Evolutionary conservation across 2,329 filamentous ascomycete species (phyloP).

Genomic region (Monosporascus sp.): DNA sequence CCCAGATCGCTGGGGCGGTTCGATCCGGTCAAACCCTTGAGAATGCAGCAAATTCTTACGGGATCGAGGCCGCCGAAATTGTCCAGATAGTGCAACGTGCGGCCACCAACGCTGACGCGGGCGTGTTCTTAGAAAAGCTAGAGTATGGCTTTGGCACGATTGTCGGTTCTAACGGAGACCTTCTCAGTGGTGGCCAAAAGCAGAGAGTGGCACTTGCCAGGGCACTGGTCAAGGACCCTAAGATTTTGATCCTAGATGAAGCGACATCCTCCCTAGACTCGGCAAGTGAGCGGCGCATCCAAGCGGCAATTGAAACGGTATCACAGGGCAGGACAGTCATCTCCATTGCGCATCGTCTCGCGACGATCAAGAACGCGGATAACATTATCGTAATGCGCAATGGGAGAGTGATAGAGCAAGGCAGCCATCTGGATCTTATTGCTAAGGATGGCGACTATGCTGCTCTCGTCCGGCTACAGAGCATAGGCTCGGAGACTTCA

Average conservation of each 20-base stretch:
- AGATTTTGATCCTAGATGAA: constrained; percentile 44
- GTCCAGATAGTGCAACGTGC: constrained; percentile 43
- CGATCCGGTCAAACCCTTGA: constrained; percentile 45
- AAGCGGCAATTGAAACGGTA: constrained; percentile 31
- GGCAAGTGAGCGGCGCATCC: constrained; percentile 41
- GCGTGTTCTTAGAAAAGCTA: constrained; percentile 40
- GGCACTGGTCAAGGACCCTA: constrained; percentile 41
- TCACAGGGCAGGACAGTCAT: constrained; percentile 52
- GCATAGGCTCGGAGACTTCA: constrained; percentile 30
- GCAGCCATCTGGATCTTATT: constrained; percentile 56
- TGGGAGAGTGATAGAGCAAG: constrained; percentile 57
- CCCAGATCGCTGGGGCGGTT: constrained; percentile 46
- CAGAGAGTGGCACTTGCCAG: constrained; percentile 45
- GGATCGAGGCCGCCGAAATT: constrained; percentile 44
- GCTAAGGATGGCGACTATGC: constrained; percentile 28
- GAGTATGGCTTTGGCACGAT: constrained; percentile 41
- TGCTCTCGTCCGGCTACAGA: constrained; percentile 25
- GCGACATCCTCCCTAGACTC: constrained; percentile 47
- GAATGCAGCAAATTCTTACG: constrained; percentile 37
- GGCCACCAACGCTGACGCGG: constrained; percentile 53
- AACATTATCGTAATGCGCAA: constrained; percentile 61
- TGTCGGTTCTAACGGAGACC: constrained; percentile 38
- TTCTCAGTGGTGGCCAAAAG: constrained; percentile 43
- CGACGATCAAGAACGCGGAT: constrained; percentile 57
- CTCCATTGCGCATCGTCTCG: constrained; percentile 59